Conservation (phyloP, 1,284 basidiomycete species). For the Inonotus hispidus region DNA sequence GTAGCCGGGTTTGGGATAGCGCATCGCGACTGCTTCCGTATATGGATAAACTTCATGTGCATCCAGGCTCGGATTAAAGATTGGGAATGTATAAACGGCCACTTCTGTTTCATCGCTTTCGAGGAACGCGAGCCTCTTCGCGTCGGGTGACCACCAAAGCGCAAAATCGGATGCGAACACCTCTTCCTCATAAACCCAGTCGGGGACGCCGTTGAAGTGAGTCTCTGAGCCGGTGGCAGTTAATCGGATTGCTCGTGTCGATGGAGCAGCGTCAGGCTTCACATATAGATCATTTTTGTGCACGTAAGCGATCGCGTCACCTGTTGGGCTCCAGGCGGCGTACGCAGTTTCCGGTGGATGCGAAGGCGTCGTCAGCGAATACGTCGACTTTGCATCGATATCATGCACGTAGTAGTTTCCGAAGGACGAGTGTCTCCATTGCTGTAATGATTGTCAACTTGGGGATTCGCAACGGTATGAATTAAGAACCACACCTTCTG, state of each 20-base stretch:
- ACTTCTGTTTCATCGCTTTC: slow-evolving; percentile 86
- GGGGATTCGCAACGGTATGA: not conserved
- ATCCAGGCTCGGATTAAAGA: slow-evolving; percentile 82
- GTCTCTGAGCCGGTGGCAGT: slow-evolving; percentile 79
- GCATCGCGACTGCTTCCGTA: slow-evolving; percentile 73
- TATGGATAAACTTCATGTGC: slow-evolving; percentile 73
- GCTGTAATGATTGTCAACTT: slow-evolving; percentile 35
- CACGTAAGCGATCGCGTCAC: slow-evolving; percentile 79
- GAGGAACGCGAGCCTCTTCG: slow-evolving; percentile 78
- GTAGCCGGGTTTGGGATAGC: slow-evolving; percentile 90
- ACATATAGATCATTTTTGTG: slow-evolving; percentile 81
- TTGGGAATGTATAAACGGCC: slow-evolving; percentile 79
- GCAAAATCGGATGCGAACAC: slow-evolving; percentile 72
- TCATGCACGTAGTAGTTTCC: slow-evolving; percentile 86
- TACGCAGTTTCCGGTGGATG: slow-evolving; percentile 69
- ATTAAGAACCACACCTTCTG: slow-evolving; percentile 47
- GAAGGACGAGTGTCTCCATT: slow-evolving; percentile 90
- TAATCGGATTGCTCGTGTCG: slow-evolving; percentile 60
- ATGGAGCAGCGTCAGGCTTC: slow-evolving; percentile 50
- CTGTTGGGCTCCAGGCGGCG: slow-evolving; percentile 82
- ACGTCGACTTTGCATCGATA: slow-evolving; percentile 54
- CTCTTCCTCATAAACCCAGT: slow-evolving; percentile 98
- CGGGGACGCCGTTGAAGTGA: slow-evolving; percentile 90
- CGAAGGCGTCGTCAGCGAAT: slow-evolving; percentile 61
- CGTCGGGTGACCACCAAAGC: slow-evolving; percentile 90